phyloP scores from a whole-genome alignment of 2,329 filamentous ascomycete genomes.

The Penicillium occitanis region DNA sequence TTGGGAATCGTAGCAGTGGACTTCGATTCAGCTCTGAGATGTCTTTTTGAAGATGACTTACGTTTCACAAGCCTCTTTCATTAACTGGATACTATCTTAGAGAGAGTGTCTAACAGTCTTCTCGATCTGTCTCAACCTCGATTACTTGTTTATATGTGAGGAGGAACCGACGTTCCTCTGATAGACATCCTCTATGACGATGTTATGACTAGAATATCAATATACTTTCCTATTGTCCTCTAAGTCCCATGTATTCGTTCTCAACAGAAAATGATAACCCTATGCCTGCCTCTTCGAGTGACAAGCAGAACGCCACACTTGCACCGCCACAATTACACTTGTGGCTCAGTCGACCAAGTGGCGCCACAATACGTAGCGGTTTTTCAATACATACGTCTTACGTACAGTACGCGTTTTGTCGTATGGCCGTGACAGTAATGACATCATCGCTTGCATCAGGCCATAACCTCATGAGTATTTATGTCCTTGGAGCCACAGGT shows the following conservation, averaged over 20 bases:
- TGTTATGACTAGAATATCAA: not conserved
- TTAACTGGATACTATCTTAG: not conserved
- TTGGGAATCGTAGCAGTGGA: conserved; percentile 37
- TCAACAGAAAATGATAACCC: not conserved
- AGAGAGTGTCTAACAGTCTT: not conserved
- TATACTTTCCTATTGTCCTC: not conserved
- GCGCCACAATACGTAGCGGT: not conserved
- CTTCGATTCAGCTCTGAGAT: conserved; percentile 43
- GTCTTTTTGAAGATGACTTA: conserved; percentile 26
- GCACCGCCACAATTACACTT: not conserved
- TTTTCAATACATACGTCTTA: not conserved
- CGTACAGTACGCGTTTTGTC: not conserved
- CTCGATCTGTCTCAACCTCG: not conserved
- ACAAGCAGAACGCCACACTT: not conserved
- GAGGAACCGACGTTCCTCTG: not conserved
- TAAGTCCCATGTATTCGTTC: not conserved
- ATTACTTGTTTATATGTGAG: not conserved
- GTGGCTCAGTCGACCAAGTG: not conserved
- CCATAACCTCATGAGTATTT: not conserved
- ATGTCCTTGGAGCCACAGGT: not conserved
- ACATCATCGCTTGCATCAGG: conserved; percentile 4
- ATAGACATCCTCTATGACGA: not conserved
- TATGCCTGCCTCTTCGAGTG: not conserved
- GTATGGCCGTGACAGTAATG: not conserved
- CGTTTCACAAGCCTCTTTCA: not conserved